Base-by-base conservation (phyloP, 768 basidiomycete genomes). In the Mrakia frigida region DNA sequence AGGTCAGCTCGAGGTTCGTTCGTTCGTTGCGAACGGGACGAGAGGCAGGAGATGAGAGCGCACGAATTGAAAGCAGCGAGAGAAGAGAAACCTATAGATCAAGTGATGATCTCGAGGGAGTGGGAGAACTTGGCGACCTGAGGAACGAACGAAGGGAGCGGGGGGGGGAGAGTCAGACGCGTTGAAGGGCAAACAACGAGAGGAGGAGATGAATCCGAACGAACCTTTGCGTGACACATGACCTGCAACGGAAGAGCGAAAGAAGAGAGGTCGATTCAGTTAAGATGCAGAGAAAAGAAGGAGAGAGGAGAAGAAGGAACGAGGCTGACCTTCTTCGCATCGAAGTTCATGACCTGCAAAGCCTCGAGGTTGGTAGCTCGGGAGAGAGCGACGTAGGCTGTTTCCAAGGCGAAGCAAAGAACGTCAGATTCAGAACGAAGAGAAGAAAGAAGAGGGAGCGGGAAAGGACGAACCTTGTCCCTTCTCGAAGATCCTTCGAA, bases 401-500 rank as follows among this genome's bases (percentile, higher is more conserved):
- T 35, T 33, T 25, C n/a, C 28, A 31, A 5, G 3, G 25, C 39
- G 25, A 50, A 16, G 28, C 1, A 31, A 50, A 25, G 2, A 23
- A 21, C 37, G 0, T 56, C 31, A 71, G 70, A 3, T 53, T 37
- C 7, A 21, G 23, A 37, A 2, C 35, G 2, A 14, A n/a, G 39
- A 3, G 23, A n/a, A 39, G 18, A 28, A 43, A 39, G 31, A 61
- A n/a, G n/a, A n/a, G n/a, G n/a, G n/a, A n/a, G n/a, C n/a, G n/a
- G 28, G 7, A 16, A n/a, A 59, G 28, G n/a, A n/a, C 72, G 7
- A 7, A 65, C 60, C 73, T 68, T 76, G 75, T 13, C 85, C 85
- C 72, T 85, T 85, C 79, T 85, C 97, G 81, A 99, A 99, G 6
- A 98, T 91, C 81, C 89, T 91, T 41, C 89, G 89, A 50, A 99